phyloP scores from a whole-genome alignment of 2,329 filamentous ascomycete genomes.

The Colletotrichum costaricense region DNA sequence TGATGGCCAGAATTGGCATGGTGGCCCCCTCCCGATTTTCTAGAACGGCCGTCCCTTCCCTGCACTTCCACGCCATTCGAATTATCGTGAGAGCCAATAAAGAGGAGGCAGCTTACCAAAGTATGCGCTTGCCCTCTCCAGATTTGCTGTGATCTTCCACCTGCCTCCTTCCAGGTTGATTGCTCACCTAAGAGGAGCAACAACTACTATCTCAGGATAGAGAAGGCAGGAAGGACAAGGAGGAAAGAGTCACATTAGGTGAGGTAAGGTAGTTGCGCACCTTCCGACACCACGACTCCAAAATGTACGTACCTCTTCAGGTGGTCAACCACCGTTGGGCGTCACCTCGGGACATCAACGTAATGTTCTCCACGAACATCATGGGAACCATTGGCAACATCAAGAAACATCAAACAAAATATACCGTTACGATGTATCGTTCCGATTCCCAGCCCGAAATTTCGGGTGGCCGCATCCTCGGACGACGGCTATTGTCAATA shows the following conservation, averaged over 20 bases:
- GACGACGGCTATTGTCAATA: background rate
- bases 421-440: slow-evolving; percentile 16
- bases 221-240: background rate
- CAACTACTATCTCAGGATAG: background rate
- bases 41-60: background rate
- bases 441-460: slow-evolving; percentile 6
- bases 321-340: too few relatives aligned
- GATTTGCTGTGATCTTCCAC: background rate
- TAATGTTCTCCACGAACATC: too few relatives aligned
- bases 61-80: background rate
- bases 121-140: background rate
- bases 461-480: slow-evolving; percentile 7
- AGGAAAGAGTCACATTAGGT: background rate
- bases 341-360: too few relatives aligned
- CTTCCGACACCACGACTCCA: background rate
- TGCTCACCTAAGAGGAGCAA: background rate
- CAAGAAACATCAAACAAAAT: slow-evolving; percentile 1
- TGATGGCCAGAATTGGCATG: background rate
- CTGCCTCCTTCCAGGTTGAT: background rate
- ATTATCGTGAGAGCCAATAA: background rate
- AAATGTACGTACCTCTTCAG: background rate
- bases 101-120: background rate
- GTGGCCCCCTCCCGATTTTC: background rate
- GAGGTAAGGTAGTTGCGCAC: background rate
- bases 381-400: background rate